Evolutionary conservation across 495 filamentous ascomycete species (phyloP).

Genomic region (Parmelia sp.): DNA sequence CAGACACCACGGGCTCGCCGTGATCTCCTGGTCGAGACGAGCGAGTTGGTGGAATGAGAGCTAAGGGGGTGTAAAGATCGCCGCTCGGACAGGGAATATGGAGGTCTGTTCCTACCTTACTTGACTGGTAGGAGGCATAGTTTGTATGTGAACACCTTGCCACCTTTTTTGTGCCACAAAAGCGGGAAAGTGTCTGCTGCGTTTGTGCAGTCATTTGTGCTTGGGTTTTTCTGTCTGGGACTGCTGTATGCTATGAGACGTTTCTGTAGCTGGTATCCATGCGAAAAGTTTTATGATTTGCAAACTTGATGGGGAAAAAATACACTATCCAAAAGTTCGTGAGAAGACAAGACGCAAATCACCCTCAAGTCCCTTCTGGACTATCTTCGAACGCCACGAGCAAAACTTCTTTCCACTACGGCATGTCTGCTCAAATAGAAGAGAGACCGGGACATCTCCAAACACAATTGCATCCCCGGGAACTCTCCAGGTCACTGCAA

Average conservation of each 20-base stretch:
- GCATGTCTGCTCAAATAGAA: no score
- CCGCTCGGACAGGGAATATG: not conserved
- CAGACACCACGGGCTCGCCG: not conserved
- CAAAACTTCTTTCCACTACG: no score
- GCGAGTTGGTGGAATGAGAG: not conserved
- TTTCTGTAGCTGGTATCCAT: not conserved
- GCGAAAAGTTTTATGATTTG: not conserved
- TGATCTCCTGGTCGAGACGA: not conserved
- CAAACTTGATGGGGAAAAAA: not conserved
- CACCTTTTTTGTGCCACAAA: not conserved
- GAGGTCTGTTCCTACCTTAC: not conserved
- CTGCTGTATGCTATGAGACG: not conserved
- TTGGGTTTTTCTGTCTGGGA: not conserved
- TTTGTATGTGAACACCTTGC: not conserved
- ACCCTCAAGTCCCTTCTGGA: no score
- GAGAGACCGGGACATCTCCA: not conserved
- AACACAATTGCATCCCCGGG: not conserved
- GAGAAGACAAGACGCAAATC: not conserved
- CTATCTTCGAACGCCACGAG: no score
- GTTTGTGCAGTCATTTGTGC: not conserved
- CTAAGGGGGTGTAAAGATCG: not conserved
- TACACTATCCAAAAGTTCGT: no score
- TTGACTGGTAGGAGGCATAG: not conserved
- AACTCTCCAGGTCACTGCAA: not conserved
- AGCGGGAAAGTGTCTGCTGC: not conserved